phyloP scores from a whole-genome alignment of 164 flowering plant species.

The Litsea cubeba region DNA sequence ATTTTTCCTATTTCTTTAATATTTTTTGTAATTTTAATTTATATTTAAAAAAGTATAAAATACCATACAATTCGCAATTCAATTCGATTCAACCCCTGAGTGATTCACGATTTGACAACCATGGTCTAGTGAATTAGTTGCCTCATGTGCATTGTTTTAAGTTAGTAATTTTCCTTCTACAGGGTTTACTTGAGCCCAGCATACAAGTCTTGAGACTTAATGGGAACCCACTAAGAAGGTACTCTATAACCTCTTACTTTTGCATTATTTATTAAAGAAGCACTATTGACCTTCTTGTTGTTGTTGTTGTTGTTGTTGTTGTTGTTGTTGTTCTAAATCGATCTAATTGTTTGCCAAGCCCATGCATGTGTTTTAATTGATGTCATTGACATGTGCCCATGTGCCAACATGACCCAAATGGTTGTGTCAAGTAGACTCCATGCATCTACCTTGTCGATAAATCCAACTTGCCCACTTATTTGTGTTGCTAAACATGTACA shows the following conservation, averaged over 20 bases:
- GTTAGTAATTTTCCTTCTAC: conserved; percentile 11
- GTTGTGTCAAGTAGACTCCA: not conserved
- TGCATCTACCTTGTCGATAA: no score
- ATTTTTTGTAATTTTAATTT: no score
- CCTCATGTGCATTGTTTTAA: not conserved
- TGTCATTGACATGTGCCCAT: not conserved
- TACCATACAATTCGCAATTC: no score
- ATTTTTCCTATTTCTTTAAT: no score
- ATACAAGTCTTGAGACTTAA: conserved; percentile 81
- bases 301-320: not conserved
- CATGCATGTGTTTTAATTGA: no score
- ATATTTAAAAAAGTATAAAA: no score
- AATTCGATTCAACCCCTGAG: no score
- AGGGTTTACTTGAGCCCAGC: conserved; percentile 86
- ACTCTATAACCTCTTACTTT: conserved; percentile 5
- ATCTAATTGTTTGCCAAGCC: not conserved
- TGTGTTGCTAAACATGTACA: no score
- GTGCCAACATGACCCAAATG: no score
- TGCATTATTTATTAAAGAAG: not conserved
- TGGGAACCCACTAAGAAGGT: conserved; percentile 96
- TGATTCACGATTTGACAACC: no score
- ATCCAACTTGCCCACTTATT: no score
- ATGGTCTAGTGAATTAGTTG: not conserved
- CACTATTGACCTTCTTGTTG: not conserved
- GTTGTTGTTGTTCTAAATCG: not conserved